Percentiles rank a stretch among this genome's conserved stretches.
phyloP scores from a whole-genome alignment of 495 filamentous ascomycete genomes.

The Jackrogersella multiformis region DNA sequence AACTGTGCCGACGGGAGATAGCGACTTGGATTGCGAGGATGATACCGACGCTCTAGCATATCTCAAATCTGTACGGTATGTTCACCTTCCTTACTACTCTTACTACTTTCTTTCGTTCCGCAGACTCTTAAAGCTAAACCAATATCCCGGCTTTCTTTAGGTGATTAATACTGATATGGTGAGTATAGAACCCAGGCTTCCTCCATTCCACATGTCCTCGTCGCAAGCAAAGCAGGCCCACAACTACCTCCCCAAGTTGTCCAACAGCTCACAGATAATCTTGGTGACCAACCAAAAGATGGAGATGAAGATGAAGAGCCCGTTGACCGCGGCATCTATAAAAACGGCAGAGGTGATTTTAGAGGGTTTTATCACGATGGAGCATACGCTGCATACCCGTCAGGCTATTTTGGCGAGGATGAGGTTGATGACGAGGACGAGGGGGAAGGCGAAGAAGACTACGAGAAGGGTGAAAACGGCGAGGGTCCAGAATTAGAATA shows the following conservation, averaged over 20 bases:
- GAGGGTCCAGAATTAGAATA: conserved; percentile 5
- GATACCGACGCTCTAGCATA: conserved; percentile 74
- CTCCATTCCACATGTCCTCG: conserved; percentile 71
- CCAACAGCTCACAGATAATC: conserved; percentile 22
- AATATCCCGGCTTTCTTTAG: conserved; percentile 24
- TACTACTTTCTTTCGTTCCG: conserved; percentile 21
- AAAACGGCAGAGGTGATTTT: conserved; percentile 56
- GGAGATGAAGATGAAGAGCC: conserved; percentile 41
- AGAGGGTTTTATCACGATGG: conserved; percentile 74
- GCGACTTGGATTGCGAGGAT: conserved; percentile 65
- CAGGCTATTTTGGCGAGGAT: conserved; percentile 39
- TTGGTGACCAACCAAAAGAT: conserved; percentile 34
- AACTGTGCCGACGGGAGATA: conserved; percentile 50
- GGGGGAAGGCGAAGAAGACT: conserved; percentile 16
- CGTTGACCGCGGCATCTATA: conserved; percentile 54
- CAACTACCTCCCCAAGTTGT: conserved; percentile 51
- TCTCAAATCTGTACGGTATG: conserved; percentile 83
- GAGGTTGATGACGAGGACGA: conserved; percentile 28
- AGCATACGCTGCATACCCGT: conserved; percentile 69
- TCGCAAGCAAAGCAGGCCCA: conserved; percentile 62
- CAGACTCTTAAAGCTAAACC: conserved; percentile 38
- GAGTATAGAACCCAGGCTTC: conserved; percentile 75
- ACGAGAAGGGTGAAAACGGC: conserved; percentile 7
- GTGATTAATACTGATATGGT: conserved; percentile 52
- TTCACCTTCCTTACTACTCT: conserved; percentile 27